Conservation (phyloP, 495 filamentous ascomycete genomes). For the Cairneyella variabilis region DNA sequence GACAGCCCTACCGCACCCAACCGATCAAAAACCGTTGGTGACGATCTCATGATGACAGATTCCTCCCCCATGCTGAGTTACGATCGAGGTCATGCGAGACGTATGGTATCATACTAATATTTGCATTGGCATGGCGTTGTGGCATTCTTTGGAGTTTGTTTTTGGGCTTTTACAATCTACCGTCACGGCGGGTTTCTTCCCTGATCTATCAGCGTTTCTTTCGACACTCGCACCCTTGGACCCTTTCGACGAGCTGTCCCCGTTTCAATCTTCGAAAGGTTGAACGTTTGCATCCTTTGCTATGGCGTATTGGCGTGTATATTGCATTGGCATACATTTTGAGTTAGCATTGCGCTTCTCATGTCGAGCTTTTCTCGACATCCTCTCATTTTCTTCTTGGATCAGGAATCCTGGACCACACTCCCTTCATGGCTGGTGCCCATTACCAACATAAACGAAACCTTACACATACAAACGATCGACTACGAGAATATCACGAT, state of each 20-base stretch:
- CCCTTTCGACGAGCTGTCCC: constrained; percentile 9
- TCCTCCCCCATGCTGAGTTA: constrained; percentile 46
- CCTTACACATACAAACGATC: constrained; percentile 17
- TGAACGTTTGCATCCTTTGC: constrained; percentile 9
- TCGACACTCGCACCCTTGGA: constrained; percentile 7
- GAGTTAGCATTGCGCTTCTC: constrained; percentile 11
- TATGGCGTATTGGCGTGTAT: constrained; percentile 24
- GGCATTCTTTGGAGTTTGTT: constrained; percentile 19
- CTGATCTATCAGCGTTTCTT: constrained; percentile 2
- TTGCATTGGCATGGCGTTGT: constrained; percentile 24
- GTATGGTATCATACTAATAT: constrained; percentile 68
- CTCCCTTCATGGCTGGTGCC: constrained; percentile 18
- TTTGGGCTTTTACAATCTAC: constrained; percentile 15
- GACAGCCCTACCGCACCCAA: constrained; percentile 74
- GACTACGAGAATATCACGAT: constrained; percentile 20
- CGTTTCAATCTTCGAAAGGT: constrained; percentile 18
- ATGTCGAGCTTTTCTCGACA: constrained; percentile 13
- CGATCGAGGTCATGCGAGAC: constrained; percentile 55
- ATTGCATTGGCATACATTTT: constrained; percentile 26
- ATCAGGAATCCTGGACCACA: constrained; percentile 30
- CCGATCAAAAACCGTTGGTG: constrained; percentile 38
- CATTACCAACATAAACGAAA: constrained; percentile 9
- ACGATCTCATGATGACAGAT: constrained; percentile 45
- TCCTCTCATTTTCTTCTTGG: constrained; percentile 20
- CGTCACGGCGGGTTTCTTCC: constrained; percentile 7